Evolutionary conservation across 164 flowering plant genomes (phyloP), one percentile per base, ranked within the genome.

Genomic region (Vitis riparia): DNA sequence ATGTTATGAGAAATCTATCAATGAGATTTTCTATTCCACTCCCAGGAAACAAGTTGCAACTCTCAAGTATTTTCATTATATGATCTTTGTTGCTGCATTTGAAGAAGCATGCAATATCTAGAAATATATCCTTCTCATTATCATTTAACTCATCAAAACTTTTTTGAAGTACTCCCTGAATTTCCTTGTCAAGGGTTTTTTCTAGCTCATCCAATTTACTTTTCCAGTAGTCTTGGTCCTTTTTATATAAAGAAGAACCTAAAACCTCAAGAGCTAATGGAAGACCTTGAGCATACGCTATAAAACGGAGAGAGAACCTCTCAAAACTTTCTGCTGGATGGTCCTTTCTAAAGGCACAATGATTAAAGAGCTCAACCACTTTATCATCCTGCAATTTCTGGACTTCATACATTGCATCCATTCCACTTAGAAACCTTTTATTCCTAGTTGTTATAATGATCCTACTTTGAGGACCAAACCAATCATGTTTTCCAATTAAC

Each of bases 361-460:
- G 5, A 29, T 58, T 59, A 14, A 75, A 70, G 27, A 69, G 69
- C 37, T 75, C 13, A 23, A 75, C 51, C 27, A 73, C 68, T 14
- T 69, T 47, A 32, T 17, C 11, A 4, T 32, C 5, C 13, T 69
- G 27, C 13, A 59, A 65, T 29, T 4, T 10, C 44, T 48, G 4
- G 11, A 64, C 63, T n/a, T 64, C 51, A 52, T 72, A 72, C 29
- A 59, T 3, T 0, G 16, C 8, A 12, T 48, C 56, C 13, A 62
- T 52, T 19, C 17, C 15, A 50, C 6, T 17, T 27, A 73, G 55
- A 1, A 73, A 23, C 27, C 27, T 23, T 27, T 19, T 13, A 15
- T 63, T 29, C 47, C 73, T 63, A 47, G 62, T 44, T 55, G 73
- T 71, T 48, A 71, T 71, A 30, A 71, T 64, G 27, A 71, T 71